These are phyloP conservation scores for Geotrichum bryndzae DNA, from an alignment of 1,139 yeast genomes.

Conservation along the genomic window DNA sequence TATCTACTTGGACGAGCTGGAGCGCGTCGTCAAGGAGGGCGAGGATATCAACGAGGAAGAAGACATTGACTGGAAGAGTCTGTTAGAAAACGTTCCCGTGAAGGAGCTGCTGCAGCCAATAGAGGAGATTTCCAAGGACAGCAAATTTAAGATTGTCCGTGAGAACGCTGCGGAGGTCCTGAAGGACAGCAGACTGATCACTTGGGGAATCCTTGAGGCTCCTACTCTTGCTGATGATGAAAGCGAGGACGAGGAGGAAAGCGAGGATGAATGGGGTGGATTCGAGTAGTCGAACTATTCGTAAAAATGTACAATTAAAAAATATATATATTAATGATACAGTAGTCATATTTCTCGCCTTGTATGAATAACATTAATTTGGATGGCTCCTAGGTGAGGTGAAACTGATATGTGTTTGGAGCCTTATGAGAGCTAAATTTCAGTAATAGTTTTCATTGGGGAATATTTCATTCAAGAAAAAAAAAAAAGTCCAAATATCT, in stretches of 20 bases:
- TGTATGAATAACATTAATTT: background rate
- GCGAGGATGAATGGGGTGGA: constrained; percentile 51
- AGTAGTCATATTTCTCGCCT: background rate
- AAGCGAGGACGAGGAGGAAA: constrained; percentile 40
- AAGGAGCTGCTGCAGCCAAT: constrained; percentile 53
- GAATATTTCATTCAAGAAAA: background rate
- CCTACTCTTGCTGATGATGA: constrained; percentile 33
- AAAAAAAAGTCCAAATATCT: background rate
- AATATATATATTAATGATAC: background rate
- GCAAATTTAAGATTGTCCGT: constrained; percentile 59
- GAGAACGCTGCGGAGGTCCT: constrained; percentile 63
- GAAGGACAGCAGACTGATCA: constrained; percentile 53
- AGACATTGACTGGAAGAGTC: constrained; percentile 24
- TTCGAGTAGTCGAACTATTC: constrained; percentile 32
- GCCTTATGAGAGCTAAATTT: background rate
- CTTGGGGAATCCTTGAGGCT: constrained; percentile 55
- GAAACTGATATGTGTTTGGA: background rate
- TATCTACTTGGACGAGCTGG: constrained; percentile 78
- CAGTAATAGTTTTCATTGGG: background rate
- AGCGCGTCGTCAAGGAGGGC: constrained; percentile 49
- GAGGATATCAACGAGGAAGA: constrained; percentile 24
- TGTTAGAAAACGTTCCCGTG: constrained; percentile 49
- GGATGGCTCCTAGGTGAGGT: background rate
- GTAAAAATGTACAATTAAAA: background rate
- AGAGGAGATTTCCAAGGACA: constrained; percentile 43